These are phyloP conservation scores for Tetratostichococcus sp. DNA, from an alignment of 139 green algal genomes.

Conservation along the genomic window DNA sequence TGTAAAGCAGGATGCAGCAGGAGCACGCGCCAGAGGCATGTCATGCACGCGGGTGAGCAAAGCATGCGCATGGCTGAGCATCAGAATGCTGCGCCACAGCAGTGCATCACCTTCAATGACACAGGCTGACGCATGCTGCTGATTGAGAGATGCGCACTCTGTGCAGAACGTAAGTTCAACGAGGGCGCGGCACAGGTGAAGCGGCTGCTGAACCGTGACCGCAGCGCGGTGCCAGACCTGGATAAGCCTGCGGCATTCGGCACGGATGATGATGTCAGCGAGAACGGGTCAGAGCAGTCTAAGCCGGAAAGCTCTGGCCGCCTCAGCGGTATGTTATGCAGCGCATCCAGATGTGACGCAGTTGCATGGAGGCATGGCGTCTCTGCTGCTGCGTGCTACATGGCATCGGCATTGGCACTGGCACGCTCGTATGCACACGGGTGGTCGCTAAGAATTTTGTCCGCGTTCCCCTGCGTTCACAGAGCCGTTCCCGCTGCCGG, in stretches of 20 bases:
- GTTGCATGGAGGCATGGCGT: no score
- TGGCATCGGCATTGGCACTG: no score
- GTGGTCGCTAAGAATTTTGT: no score
- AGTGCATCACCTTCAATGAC: no score
- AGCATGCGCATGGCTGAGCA: no score
- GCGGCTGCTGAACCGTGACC: slow-evolving; percentile 65
- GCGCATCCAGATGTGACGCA: no score
- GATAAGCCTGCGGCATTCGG: slow-evolving; percentile 32
- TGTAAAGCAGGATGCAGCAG: neutral
- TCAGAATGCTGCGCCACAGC: no score
- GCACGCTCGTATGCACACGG: no score
- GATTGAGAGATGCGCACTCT: neutral
- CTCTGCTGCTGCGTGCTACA: no score
- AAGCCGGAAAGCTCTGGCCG: no score
- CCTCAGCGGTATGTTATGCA: no score
- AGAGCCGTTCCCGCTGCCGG: neutral
- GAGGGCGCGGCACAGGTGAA: slow-evolving; percentile 62
- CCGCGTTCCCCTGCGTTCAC: neutral
- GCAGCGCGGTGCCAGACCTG: slow-evolving; percentile 57
- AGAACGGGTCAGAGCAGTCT: neutral
- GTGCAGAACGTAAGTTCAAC: slow-evolving; percentile 20
- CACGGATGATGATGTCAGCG: slow-evolving; percentile 4
- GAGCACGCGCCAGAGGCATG: neutral
- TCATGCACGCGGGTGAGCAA: neutral
- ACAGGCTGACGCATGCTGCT: no score